Percentiles rank a stretch among this genome's conserved stretches.
phyloP scores from a whole-genome alignment of 1,284 basidiomycete genomes.

The Leccinum griseonigrum region DNA sequence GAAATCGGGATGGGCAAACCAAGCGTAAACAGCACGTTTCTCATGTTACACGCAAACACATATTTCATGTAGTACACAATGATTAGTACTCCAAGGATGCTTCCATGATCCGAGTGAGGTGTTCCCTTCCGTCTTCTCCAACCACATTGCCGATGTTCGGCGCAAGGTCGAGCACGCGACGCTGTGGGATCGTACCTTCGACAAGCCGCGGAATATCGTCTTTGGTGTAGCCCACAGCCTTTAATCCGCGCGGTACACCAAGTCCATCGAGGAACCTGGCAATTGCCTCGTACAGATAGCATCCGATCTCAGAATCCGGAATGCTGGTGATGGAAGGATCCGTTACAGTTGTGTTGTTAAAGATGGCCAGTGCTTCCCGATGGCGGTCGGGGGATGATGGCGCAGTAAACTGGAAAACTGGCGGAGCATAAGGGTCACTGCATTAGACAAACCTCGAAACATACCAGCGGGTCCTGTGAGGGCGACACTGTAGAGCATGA shows the following conservation, averaged over 20 bases:
- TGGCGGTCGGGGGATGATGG: slow-evolving; percentile 90
- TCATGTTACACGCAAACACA: slow-evolving; percentile 7
- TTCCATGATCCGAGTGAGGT: slow-evolving; percentile 76
- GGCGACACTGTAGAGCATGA: slow-evolving; percentile 54
- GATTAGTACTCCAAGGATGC: slow-evolving; percentile 71
- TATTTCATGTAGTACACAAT: slow-evolving; percentile 4
- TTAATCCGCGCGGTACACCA: slow-evolving; percentile 86
- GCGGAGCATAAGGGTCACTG: slow-evolving; percentile 1
- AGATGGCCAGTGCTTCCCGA: slow-evolving; percentile 85
- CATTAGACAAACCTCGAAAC: slow-evolving; percentile 10
- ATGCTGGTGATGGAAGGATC: slow-evolving; percentile 74
- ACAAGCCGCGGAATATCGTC: slow-evolving; percentile 70
- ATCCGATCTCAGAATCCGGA: slow-evolving; percentile 81
- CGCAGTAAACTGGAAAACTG: slow-evolving; percentile 91
- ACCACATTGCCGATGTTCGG: slow-evolving; percentile 80
- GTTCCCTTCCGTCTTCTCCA: slow-evolving; percentile 76
- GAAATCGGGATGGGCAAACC: background rate
- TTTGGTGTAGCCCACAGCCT: slow-evolving; percentile 78
- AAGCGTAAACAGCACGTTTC: background rate
- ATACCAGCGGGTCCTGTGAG: slow-evolving; percentile 82
- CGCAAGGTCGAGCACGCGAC: slow-evolving; percentile 84
- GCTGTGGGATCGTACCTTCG: slow-evolving; percentile 84
- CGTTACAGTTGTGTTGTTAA: slow-evolving; percentile 61
- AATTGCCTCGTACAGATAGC: slow-evolving; percentile 84
- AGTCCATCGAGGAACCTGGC: slow-evolving; percentile 87